Evolutionary conservation across 1,284 basidiomycete genomes (phyloP).

Genomic region (Dichomitus squalens): DNA sequence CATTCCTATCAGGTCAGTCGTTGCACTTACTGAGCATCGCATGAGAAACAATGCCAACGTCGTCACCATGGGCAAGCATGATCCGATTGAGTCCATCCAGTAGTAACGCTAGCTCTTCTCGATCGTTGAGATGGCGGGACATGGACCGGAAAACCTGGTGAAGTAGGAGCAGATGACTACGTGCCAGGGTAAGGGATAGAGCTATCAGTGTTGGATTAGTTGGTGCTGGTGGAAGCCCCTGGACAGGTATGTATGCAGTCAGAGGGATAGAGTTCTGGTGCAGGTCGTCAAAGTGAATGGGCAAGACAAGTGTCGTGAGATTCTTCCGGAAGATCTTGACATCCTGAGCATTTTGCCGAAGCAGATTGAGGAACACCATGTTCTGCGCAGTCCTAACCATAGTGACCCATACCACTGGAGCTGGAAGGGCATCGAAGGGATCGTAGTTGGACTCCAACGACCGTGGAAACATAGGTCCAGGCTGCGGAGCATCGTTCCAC

Average conservation of each 20-base stretch:
- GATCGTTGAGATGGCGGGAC: slow-evolving; percentile 76
- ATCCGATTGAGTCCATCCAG: slow-evolving; percentile 73
- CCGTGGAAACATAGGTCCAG: slow-evolving; percentile 62
- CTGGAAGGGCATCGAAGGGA: slow-evolving; percentile 50
- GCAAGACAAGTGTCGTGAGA: slow-evolving; percentile 63
- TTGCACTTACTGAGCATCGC: slow-evolving; percentile 61
- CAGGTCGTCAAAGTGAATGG: slow-evolving; percentile 42
- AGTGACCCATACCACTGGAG: slow-evolving; percentile 55
- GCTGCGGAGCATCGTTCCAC: slow-evolving; percentile 57
- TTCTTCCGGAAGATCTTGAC: slow-evolving; percentile 73
- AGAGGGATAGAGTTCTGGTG: slow-evolving; percentile 42
- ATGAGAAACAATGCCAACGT: slow-evolving; percentile 73
- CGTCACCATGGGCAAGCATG: slow-evolving; percentile 65
- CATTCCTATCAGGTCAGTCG: not conserved
- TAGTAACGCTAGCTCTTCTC: slow-evolving; percentile 69
- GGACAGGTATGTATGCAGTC: slow-evolving; percentile 40
- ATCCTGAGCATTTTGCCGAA: slow-evolving; percentile 72
- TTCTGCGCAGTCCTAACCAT: slow-evolving; percentile 77
- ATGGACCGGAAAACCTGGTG: slow-evolving; percentile 73
- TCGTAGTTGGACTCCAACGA: slow-evolving; percentile 39
- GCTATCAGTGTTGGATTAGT: slow-evolving; percentile 35
- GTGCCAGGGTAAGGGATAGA: slow-evolving; percentile 62
- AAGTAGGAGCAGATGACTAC: slow-evolving; percentile 73
- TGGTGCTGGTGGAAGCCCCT: slow-evolving; percentile 19
- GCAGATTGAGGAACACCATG: slow-evolving; percentile 63